A percentile compares a stretch with the other conserved stretches of the same genome.
Conservation (phyloP, 1,284 basidiomycete species). For the Ceratobasidium sp. region DNA sequence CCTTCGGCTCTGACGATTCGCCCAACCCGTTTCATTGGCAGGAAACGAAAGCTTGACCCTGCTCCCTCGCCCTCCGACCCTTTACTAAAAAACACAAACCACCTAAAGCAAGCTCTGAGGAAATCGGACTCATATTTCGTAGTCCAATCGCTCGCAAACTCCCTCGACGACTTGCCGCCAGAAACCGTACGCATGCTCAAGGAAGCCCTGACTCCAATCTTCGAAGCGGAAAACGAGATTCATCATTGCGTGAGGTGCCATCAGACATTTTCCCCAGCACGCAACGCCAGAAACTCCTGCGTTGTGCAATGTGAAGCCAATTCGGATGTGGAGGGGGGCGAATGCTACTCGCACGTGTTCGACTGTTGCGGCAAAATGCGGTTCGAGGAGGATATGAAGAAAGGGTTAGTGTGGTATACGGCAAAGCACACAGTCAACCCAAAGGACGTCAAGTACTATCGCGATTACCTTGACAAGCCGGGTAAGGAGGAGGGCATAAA, state of each 20-base stretch:
- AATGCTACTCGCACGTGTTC: background rate
- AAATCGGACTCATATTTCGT: background rate
- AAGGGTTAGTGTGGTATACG: background rate
- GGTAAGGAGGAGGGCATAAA: background rate
- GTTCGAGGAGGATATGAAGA: background rate
- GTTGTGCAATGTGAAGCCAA: background rate
- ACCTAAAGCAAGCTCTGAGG: background rate
- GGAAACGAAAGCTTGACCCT: conserved; percentile 2
- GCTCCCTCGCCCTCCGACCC: background rate
- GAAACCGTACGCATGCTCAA: background rate
- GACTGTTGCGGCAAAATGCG: background rate
- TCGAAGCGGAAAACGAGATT: background rate
- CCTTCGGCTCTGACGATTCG: background rate
- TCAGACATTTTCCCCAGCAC: background rate
- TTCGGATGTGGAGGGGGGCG: background rate
- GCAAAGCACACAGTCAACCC: background rate
- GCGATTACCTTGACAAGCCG: background rate
- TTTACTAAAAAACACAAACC: background rate
- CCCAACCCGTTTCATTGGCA: background rate
- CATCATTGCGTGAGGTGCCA: conserved; percentile 4
- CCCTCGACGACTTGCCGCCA: background rate
- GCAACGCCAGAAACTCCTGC: background rate
- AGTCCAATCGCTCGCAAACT: background rate
- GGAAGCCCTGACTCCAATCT: background rate
- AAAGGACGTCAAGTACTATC: background rate